Evolutionary conservation across 169 alveolate species (phyloP).

Genomic region (Eimeria praecox): DNA sequence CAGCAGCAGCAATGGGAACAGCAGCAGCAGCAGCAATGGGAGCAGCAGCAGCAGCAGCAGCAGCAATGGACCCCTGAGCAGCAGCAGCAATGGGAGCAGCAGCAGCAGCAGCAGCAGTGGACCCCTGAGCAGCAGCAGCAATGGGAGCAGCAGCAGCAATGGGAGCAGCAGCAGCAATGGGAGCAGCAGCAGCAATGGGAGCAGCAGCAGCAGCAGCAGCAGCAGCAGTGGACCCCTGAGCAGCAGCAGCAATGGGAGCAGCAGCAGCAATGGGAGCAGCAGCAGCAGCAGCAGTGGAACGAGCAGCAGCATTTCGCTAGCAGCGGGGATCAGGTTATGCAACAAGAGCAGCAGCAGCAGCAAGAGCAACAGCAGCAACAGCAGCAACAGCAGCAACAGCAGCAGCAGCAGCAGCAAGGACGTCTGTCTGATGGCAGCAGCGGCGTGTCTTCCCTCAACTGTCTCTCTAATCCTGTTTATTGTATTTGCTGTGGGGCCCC

Average conservation of each 20-base stretch:
- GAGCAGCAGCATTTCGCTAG: constrained; percentile 4
- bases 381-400: neutral
- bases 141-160: neutral
- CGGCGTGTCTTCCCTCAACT: neutral
- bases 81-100: neutral
- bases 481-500: neutral
- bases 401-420: constrained; percentile 33
- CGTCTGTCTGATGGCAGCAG: too few species aligned
- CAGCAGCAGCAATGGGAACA: neutral
- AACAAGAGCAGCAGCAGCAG: constrained; percentile 23
- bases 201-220: constrained; percentile 17
- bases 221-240: constrained; percentile 10
- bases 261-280: constrained; percentile 12
- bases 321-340: neutral
- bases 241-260: neutral
- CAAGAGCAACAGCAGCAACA: neutral
- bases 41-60: constrained; percentile 16
- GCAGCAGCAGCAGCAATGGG: constrained; percentile 7
- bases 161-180: constrained; percentile 6
- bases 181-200: neutral
- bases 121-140: neutral
- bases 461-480: neutral
- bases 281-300: neutral
- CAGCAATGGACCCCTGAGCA: neutral
- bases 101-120: neutral